Conservation (phyloP, 2,329 filamentous ascomycete genomes). For the Pyricularia sp. region DNA sequence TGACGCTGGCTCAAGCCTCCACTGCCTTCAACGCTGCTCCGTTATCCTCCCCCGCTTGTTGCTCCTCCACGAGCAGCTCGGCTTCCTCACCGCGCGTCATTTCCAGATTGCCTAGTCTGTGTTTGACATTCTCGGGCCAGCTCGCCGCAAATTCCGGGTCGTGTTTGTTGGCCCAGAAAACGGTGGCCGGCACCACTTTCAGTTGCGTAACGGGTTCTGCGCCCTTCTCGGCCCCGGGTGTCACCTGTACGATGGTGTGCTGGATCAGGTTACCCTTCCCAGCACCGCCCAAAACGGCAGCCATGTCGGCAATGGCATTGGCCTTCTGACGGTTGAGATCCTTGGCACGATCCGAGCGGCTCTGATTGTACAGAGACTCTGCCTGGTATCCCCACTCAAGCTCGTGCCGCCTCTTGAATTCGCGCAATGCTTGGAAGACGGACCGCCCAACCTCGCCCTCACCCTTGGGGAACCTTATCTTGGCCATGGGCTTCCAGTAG, state of each 20-base stretch:
- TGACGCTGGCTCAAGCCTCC: not conserved
- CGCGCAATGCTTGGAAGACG: slow-evolving; percentile 50
- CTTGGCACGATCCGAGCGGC: slow-evolving; percentile 31
- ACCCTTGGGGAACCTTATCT: slow-evolving; percentile 42
- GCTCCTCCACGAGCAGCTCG: not conserved
- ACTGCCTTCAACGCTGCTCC: not conserved
- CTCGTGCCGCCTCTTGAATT: slow-evolving; percentile 50
- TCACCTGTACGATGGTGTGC: slow-evolving; percentile 7
- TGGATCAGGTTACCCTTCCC: slow-evolving; percentile 38
- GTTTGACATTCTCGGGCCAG: slow-evolving; percentile 42
- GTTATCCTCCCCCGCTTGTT: not conserved
- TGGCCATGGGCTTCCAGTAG: slow-evolving; percentile 50
- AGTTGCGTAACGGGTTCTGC: slow-evolving; percentile 1
- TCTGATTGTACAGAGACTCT: slow-evolving; percentile 28
- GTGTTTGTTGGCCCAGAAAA: slow-evolving; percentile 38
- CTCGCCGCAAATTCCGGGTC: slow-evolving; percentile 32
- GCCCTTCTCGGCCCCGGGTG: slow-evolving; percentile 1
- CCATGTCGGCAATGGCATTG: slow-evolving; percentile 51
- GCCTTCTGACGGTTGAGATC: slow-evolving; percentile 46
- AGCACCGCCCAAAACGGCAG: slow-evolving; percentile 38
- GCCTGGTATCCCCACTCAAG: slow-evolving; percentile 38
- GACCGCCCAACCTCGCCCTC: slow-evolving; percentile 41
- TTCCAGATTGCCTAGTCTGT: slow-evolving; percentile 14
- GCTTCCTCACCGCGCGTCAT: not conserved
- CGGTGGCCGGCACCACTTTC: slow-evolving; percentile 21